Conservation (phyloP, 345 rosid species). For the Eucalyptus tenuipes region DNA sequence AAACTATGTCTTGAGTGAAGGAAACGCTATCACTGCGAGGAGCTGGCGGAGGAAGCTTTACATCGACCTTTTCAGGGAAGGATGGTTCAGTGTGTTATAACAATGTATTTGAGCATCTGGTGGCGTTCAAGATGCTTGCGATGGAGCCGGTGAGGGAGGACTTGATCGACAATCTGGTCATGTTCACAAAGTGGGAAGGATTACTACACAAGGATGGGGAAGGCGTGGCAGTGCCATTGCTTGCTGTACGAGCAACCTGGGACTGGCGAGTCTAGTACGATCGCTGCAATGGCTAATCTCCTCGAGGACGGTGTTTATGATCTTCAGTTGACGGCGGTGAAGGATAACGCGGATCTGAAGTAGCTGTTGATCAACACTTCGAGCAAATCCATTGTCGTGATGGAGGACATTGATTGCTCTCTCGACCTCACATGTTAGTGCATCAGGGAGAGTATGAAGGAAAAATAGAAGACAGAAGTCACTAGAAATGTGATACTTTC, state of each 20-base stretch:
- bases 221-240: constrained; percentile 19
- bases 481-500: constrained; percentile 14
- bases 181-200: background rate
- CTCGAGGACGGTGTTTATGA: constrained; percentile 9
- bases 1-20: background rate
- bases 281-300: constrained; percentile 23
- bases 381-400: constrained; percentile 11
- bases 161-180: background rate
- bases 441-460: background rate
- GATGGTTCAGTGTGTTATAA: background rate
- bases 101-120: background rate
- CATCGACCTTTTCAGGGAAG: background rate
- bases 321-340: constrained; percentile 9
- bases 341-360: constrained; percentile 15
- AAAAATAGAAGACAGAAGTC: rapidly evolving
- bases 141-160: background rate
- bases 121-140: background rate
- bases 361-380: constrained; percentile 6
- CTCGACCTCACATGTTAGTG: constrained; percentile 12
- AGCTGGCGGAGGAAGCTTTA: background rate
- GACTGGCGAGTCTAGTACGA: constrained; percentile 14
- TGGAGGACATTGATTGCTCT: constrained; percentile 30
- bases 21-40: background rate
- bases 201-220: constrained; percentile 9
- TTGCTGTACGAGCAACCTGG: constrained; percentile 19